phyloP scores from a whole-genome alignment of 176 grass and related monocot species.

The Carex pumila region DNA sequence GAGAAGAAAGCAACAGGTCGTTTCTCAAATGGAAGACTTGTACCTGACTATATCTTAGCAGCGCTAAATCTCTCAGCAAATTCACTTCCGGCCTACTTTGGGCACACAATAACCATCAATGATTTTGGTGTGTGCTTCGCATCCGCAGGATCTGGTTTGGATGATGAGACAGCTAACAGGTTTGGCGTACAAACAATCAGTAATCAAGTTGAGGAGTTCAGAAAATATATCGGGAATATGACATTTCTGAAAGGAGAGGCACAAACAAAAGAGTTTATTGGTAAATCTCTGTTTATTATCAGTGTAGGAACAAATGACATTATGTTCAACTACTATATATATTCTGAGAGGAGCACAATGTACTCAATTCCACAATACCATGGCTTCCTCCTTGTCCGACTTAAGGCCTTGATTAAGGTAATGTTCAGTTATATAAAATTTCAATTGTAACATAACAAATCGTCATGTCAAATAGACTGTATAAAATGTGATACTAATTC shows the following conservation, averaged over 20 bases:
- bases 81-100: constrained; percentile 42
- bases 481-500: not conserved
- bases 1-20: constrained; percentile 32
- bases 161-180: constrained; percentile 32
- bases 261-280: constrained; percentile 31
- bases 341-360: not conserved
- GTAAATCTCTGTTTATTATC: constrained; percentile 32
- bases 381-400: constrained; percentile 25
- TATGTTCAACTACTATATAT: constrained; percentile 34
- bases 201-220: constrained; percentile 35
- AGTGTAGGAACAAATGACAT: constrained; percentile 56
- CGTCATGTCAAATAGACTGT: not conserved
- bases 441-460: not conserved
- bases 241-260: not conserved
- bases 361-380: constrained; percentile 37
- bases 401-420: constrained; percentile 39
- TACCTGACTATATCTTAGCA: constrained; percentile 51
- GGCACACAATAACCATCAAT: not conserved
- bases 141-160: constrained; percentile 52
- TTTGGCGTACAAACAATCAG: constrained; percentile 28
- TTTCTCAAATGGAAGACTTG: constrained; percentile 55
- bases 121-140: constrained; percentile 55
- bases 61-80: constrained; percentile 38
- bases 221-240: constrained; percentile 20
- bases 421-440: not conserved